Evolutionary conservation across 228 moss, liverwort and hornwort genomes (phyloP).

Genomic region (Sphagnum fallax): DNA sequence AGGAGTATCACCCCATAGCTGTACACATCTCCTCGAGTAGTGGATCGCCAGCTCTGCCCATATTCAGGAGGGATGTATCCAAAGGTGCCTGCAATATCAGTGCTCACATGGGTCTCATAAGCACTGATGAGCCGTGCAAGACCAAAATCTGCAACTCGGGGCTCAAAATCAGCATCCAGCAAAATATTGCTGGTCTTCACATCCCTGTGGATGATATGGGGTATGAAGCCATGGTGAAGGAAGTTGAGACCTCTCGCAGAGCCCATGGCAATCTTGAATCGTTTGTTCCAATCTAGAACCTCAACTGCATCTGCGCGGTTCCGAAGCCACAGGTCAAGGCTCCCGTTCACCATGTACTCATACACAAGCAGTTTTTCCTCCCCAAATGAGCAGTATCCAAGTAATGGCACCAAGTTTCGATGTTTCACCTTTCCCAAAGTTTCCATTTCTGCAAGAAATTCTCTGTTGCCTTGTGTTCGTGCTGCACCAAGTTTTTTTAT

Average conservation of each 20-base stretch:
- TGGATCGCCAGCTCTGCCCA: constrained; percentile 48
- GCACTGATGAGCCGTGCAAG: constrained; percentile 33
- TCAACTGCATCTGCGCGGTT: constrained; percentile 38
- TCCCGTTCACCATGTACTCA: constrained; percentile 47
- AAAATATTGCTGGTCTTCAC: constrained; percentile 44
- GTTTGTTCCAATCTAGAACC: constrained; percentile 39
- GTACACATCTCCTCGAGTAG: constrained; percentile 51
- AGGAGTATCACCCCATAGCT: constrained; percentile 57
- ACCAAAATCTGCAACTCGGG: constrained; percentile 42
- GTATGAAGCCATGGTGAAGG: constrained; percentile 42
- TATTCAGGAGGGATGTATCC: constrained; percentile 47
- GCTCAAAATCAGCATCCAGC: constrained; percentile 31
- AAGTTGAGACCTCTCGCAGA: constrained; percentile 35
- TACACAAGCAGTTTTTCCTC: constrained; percentile 47
- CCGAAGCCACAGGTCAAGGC: constrained; percentile 40
- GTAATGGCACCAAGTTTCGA: constrained; percentile 25
- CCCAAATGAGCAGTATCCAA: constrained; percentile 32
- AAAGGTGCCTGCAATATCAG: constrained; percentile 33
- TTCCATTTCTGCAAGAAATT: constrained; percentile 51
- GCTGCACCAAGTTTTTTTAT: constrained; percentile 41
- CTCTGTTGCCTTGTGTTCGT: constrained; percentile 31
- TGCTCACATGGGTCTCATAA: constrained; percentile 42
- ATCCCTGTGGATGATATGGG: constrained; percentile 41
- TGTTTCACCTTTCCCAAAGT: constrained; percentile 47
- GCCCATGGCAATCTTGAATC: constrained; percentile 40